A percentile compares a stretch with the other conserved stretches of the same genome.
These are phyloP conservation scores for Starmerella tilneyi DNA, from an alignment of 805 yeast genomes.

Conservation along the genomic window DNA sequence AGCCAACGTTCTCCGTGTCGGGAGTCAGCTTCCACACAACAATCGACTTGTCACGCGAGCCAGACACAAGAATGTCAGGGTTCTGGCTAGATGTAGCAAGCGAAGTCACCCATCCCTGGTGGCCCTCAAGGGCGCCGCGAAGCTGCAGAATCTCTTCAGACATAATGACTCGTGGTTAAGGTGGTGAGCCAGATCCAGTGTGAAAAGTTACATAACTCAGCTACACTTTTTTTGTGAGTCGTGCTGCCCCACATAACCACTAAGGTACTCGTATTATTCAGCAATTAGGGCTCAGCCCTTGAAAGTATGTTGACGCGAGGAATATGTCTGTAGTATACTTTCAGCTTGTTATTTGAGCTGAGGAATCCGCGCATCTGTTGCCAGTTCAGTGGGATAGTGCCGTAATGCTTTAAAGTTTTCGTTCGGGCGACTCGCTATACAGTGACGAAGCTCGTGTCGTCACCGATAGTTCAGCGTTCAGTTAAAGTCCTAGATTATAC, in stretches of 20 bases:
- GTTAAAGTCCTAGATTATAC: no score
- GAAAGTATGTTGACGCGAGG: background rate
- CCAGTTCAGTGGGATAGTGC: no score
- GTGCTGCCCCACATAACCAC: slow-evolving; percentile 23
- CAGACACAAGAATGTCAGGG: slow-evolving; percentile 97
- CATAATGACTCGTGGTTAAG: slow-evolving; percentile 24
- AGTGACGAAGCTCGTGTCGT: no score
- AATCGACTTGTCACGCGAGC: slow-evolving; percentile 97
- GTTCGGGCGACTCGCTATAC: no score
- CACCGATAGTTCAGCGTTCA: no score
- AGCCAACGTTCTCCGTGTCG: slow-evolving; percentile 95
- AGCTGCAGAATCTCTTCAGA: slow-evolving; percentile 84
- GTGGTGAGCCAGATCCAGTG: slow-evolving; percentile 3
- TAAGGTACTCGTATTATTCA: slow-evolving; percentile 17
- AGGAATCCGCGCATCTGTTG: no score
- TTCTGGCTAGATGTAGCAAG: slow-evolving; percentile 95
- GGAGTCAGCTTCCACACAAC: slow-evolving; percentile 96
- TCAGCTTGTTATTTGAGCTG: no score
- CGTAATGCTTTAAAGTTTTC: no score
- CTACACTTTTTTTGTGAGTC: slow-evolving; percentile 4
- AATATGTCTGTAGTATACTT: background rate
- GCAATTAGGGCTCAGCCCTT: slow-evolving; percentile 8
- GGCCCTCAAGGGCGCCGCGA: slow-evolving; percentile 98
- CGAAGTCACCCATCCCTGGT: slow-evolving; percentile 80
- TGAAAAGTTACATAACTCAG: slow-evolving; percentile 6